Evolutionary conservation across 2,329 filamentous ascomycete genomes (phyloP), one percentile per base, ranked within the genome.

Genomic region (Chrysoporthe austroafricana): DNA sequence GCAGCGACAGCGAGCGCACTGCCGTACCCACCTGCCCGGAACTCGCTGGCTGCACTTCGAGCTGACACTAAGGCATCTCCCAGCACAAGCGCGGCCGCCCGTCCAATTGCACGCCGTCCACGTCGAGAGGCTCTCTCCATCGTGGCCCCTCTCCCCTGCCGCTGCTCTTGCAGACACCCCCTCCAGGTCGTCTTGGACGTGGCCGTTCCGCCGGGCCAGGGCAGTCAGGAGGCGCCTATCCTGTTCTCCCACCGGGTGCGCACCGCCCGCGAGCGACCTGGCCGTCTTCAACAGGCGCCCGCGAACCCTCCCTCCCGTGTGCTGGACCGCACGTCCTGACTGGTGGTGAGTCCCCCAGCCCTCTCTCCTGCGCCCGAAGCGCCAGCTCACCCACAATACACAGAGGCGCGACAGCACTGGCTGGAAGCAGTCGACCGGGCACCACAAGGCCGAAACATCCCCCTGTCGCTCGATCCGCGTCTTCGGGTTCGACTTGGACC

Each of bases 401-500:
- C 71, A 70, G 36, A 57, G 52, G 32, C 59, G 64, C 61, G 70
- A 72, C 72, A 70, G 69, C 70, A 70, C 71, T 67, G 69, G 70
- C 65, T 72, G 71, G 66, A 71, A 69, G 70, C 70, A 68, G 61
- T 66, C 64, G 61, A 66, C 52, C 61, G 62, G 61, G 62, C 62
- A 50, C 69, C 68, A 59, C 59, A 42, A 67, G 66, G 46, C 8
- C 68, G 66, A 70, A 68, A 64, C 68, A 69, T 56, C 62, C 68
- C 73, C 71, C 63, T 67, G 70, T 64, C 60, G 71, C 69, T 72
- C 71, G 72, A 69, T 69, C 71, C 72, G 60, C 66, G 67, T 72
- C 67, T 72, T 71, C 71, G 73, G 73, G 71, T 71, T 71, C 70
- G 62, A 71, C 68, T 59, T 54, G 63, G 62, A 68, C 68, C 72